phyloP scores from a whole-genome alignment of 2,329 filamentous ascomycete species.

The Cladophialophora yegresii region DNA sequence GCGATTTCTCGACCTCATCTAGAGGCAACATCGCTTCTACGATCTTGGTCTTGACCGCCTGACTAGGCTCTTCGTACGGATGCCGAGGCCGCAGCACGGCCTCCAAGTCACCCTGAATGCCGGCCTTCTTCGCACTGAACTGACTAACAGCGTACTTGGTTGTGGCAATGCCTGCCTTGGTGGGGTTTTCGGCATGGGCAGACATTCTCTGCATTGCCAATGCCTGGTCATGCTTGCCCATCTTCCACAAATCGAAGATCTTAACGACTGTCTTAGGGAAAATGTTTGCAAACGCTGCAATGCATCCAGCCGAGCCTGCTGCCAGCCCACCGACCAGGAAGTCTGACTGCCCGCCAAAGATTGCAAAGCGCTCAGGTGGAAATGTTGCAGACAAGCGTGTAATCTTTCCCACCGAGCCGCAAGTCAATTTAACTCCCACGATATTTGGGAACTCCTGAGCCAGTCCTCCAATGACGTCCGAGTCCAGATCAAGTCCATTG shows the following conservation, averaged over 20 bases:
- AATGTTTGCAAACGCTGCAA: conserved; percentile 82
- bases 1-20: conserved; percentile 25
- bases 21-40: conserved; percentile 40
- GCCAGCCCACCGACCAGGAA: conserved; percentile 81
- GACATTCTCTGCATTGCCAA: conserved; percentile 74
- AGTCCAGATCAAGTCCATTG: conserved; percentile 69
- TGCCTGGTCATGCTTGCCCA: conserved; percentile 74
- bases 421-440: conserved; percentile 67
- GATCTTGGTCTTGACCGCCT: conserved; percentile 50
- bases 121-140: conserved; percentile 46
- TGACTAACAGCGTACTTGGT: conserved; percentile 53
- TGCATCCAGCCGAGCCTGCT: conserved; percentile 78
- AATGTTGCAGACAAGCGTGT: conserved; percentile 58
- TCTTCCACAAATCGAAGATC: conserved; percentile 73
- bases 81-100: conserved; percentile 59
- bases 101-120: conserved; percentile 57
- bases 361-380: conserved; percentile 60
- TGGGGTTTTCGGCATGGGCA: conserved; percentile 57
- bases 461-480: conserved; percentile 59
- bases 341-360: conserved; percentile 66
- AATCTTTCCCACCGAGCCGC: conserved; percentile 63
- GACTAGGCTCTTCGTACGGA: conserved; percentile 58
- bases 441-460: conserved; percentile 57
- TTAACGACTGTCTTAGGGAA: conserved; percentile 78
- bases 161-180: conserved; percentile 52